Evolutionary conservation across 2,329 filamentous ascomycete species (phyloP), one percentile per base, ranked within the genome.

Genomic region (Fusarium kyushuense): DNA sequence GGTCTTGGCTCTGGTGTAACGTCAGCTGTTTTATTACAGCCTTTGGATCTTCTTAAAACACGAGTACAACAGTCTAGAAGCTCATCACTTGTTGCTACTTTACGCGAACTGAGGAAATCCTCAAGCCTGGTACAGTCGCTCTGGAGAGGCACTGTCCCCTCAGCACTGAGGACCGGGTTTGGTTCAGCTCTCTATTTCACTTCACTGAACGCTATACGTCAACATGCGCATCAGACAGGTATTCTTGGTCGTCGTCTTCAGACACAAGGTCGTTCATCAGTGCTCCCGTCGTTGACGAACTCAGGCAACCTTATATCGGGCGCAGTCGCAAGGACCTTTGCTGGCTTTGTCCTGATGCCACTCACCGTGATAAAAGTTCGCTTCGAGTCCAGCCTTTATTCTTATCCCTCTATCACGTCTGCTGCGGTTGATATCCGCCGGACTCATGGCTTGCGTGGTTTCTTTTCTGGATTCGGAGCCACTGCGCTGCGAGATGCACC

Each of bases 351-450:
- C 45, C 89, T 98, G 80, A 98, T 97, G 92, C 96, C 96, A 2
- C 88, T 98, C 63, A 99, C 96, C 2, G 91, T 99, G 43, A 90
- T 99, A 75, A 99, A 99, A 77, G 96, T 98, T 42, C 92, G 96
- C 43, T 98, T 97, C 76, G 96, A 99, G 79, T 95, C 91, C 27
- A 94, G 87, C 65, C 83, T 95, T 42, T 99, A 97, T 81, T 82
- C 88, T 5, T 98, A 98, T 81, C 86, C 86, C 25, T 95, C 93
- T 2, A 83, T 98, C 25, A 80, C 86, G 40, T 84, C 88, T 36
- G 96, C 96, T 0, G 89, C 87, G 2, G 83, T 82, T 33, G 93
- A 96, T 71, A 97, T 98, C 29, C 81, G 90, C 53, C 84, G 84
- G 10, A 87, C 83, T 1, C 90, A 95, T 71, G 94, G 96, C 0